Percentiles rank a stretch among this genome's conserved stretches.
These are phyloP conservation scores for Naganishia cerealis DNA, from an alignment of 1,284 basidiomycete genomes.

Conservation along the genomic window DNA sequence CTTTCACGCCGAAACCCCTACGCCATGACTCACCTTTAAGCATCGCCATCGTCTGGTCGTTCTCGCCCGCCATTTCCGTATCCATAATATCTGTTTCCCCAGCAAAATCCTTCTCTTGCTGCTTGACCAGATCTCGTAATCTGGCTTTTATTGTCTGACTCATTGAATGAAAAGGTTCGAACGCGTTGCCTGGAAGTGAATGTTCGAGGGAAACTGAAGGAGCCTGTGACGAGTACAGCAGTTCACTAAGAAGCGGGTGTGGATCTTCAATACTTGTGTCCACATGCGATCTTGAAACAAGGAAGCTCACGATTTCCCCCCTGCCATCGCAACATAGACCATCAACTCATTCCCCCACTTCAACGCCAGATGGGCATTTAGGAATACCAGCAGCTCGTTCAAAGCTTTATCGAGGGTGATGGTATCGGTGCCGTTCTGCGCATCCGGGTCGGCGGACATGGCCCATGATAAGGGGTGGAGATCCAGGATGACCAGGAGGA, in stretches of 20 bases:
- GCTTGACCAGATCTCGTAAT: slow-evolving; percentile 64
- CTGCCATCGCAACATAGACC: slow-evolving; percentile 82
- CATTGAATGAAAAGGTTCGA: slow-evolving; percentile 68
- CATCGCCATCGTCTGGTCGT: slow-evolving; percentile 29
- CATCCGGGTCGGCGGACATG: slow-evolving; percentile 18
- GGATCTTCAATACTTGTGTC: background rate
- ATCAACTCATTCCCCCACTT: slow-evolving; percentile 89
- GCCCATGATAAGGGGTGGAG: slow-evolving; percentile 76
- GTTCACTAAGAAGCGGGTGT: slow-evolving; percentile 57
- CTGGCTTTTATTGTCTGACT: slow-evolving; percentile 66
- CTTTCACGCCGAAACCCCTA: background rate
- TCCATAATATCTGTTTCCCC: slow-evolving; percentile 60
- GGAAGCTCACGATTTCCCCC: slow-evolving; percentile 63
- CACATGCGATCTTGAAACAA: slow-evolving; percentile 5
- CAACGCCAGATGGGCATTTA: slow-evolving; percentile 87
- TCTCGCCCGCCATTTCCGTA: slow-evolving; percentile 44
- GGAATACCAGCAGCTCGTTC: slow-evolving; percentile 78
- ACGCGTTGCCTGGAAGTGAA: slow-evolving; percentile 64
- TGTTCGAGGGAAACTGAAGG: slow-evolving; percentile 28
- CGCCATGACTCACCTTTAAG: background rate
- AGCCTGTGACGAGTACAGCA: slow-evolving; percentile 68
- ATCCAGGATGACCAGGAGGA: slow-evolving; percentile 78
- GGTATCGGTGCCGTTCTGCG: slow-evolving; percentile 50
- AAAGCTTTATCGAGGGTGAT: slow-evolving; percentile 69
- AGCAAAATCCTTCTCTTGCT: slow-evolving; percentile 62